Base-by-base conservation (phyloP, 495 filamentous ascomycete genomes). In the Penicillium verhagenii region DNA sequence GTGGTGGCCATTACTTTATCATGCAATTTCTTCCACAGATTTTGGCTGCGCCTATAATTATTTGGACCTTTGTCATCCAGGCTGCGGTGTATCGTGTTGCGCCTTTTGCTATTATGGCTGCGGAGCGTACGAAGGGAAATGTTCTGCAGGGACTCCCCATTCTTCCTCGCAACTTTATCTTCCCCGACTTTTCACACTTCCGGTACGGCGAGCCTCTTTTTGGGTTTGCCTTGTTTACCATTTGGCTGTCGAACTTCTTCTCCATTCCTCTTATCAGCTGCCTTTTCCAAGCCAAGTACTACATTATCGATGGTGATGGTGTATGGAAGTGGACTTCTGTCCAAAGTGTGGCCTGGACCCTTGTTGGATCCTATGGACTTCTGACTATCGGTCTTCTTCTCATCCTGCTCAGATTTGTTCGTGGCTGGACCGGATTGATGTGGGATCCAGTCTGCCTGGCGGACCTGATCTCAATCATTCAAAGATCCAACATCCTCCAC, bases 401-500 rank as follows among this genome's bases (percentile, higher is more conserved):
- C 6, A 64, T 87, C 18, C 62, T 82, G 28, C 47, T 79, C 16
- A 75, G 76, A n/a, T 77, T 81, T 28, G 26, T 60, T 20, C 70
- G 79, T 21, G 73, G 72, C 28, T 77, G 69, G 59, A 90, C 91
- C 0, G 92, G 92, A 2, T 71, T 96, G 60, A 83, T 86, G 68
- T 96, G 92, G 92, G 90, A 92, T 66, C 82, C 89, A 2, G 72
- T 83, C n/a, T 90, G 85, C 13, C 70, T 96, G 20, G 91, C 88
- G 9, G 92, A 96, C 65, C 68, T 94, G 23, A 76, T 90, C 42
- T 80, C 84, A 4, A 71, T 96, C 9, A 79, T 95, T 14, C 86
- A 91, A 31, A 78, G 88, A 40, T 91, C 89, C 33, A 96, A 96
- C 67, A 83, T 85, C 11, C 72, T 90, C 28, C 75, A 75, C 31